Evolutionary conservation across 2,329 filamentous ascomycete species (phyloP), one percentile per base, ranked within the genome.

Genomic region (Aspergillus candidus): DNA sequence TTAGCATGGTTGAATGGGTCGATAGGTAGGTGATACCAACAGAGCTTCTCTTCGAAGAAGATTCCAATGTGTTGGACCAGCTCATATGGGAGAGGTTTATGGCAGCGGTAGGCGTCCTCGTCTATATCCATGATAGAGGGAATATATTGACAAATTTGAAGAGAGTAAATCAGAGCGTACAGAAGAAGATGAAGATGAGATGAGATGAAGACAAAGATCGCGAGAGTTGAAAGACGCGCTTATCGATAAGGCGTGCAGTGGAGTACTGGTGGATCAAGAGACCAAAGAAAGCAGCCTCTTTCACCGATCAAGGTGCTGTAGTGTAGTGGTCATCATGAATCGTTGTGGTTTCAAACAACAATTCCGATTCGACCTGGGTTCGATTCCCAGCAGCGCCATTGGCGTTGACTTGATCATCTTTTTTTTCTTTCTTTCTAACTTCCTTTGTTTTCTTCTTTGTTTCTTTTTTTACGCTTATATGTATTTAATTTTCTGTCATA

Each of bases 1-100:
- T 35, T 29, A 35, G 38, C 15, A 41, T 30, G 37, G 40, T 32
- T 32, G 12, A 32, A 44, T 30, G 14, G 32, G 18, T 35, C 18
- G 32, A 39, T 41, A 30, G 31, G 32, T 45, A 42, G 47, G 49
- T 17, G 43, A 63, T 27, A 27, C 73, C 44, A 69, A 83, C 82
- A 84, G 22, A 89, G 76, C 45, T 80, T 74, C 65, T 91, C 86
- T 63, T 91, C 86, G 0, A 91, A 71, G 59, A 84, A 86, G 35
- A 88, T 84, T 45, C 80, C 78, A 53, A 79, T 80, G 56, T 88
- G 82, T 46, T 80, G 72, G 43, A 75, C 77, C 13, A 90, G 66
- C 55, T 85, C 80, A 46, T 75, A 78, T 1, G 82, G 79, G 11
- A 89, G 66, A 34, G 68, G 65, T 48, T 69, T 73, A 6, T 75